Evolutionary conservation across 2,329 filamentous ascomycete genomes (phyloP).

Genomic region (Colletotrichum gigasporum): DNA sequence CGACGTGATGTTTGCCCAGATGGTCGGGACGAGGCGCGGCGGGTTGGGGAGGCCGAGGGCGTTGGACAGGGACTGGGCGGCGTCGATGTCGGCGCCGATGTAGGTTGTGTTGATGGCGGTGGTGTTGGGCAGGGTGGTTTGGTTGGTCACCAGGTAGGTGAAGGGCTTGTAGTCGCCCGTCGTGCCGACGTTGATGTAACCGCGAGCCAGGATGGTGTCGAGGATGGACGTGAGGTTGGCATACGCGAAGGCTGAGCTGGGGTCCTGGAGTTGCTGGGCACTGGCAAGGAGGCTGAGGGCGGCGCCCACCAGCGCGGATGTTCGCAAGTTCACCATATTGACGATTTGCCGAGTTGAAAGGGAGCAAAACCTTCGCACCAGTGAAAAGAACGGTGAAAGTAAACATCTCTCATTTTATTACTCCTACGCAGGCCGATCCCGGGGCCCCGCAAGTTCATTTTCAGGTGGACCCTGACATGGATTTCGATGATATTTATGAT

Average conservation of each 20-base stretch:
- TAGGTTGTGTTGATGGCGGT: constrained; percentile 27
- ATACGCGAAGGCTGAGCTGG: neutral
- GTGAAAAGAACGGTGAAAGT: neutral
- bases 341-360: neutral
- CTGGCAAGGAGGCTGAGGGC: neutral
- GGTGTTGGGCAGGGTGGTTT: neutral
- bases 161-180: constrained; percentile 32
- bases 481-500: neutral
- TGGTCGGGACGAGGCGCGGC: constrained; percentile 13
- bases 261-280: neutral
- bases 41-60: constrained; percentile 25
- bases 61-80: constrained; percentile 28
- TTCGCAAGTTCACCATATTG: neutral
- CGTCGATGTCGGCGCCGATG: constrained; percentile 30
- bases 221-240: constrained; percentile 24
- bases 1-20: constrained; percentile 25
- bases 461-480: constrained; percentile 10
- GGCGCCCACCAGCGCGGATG: neutral
- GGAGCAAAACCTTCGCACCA: neutral
- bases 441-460: constrained; percentile 26
- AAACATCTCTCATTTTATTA: neutral
- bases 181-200: constrained; percentile 28
- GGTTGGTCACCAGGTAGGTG: constrained; percentile 26
- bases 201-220: constrained; percentile 22
- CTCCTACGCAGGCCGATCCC: constrained; percentile 5